Evolutionary conservation across 2,329 filamentous ascomycete species (phyloP).

Genomic region (Aspergillus chevalieri): DNA sequence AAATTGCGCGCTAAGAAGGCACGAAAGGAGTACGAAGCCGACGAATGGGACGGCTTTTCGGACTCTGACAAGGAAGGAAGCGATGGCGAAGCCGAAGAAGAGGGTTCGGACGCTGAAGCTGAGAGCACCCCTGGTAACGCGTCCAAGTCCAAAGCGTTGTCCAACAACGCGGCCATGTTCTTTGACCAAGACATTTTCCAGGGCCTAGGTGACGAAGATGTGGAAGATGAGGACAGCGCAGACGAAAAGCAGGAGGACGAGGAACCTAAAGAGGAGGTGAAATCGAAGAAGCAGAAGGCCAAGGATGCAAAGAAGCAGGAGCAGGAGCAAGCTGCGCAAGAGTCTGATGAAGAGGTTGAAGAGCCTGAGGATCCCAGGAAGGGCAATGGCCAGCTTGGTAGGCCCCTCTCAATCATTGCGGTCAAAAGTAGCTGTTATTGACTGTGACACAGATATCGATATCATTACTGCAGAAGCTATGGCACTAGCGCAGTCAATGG

Average conservation of each 20-base stretch:
- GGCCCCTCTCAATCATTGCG: constrained; percentile 18
- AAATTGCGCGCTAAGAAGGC: constrained; percentile 89
- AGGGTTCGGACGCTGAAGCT: constrained; percentile 35
- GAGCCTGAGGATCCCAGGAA: constrained; percentile 34
- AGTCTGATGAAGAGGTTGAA: constrained; percentile 31
- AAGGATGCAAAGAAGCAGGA: constrained; percentile 13
- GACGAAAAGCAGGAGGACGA: constrained; percentile 30
- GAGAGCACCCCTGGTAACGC: constrained; percentile 24
- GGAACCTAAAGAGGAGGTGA: constrained; percentile 10
- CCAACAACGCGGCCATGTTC: constrained; percentile 77
- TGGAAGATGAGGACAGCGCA: constrained; percentile 43
- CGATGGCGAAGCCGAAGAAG: constrained; percentile 55
- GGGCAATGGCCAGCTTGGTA: constrained; percentile 40
- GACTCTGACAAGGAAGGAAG: constrained; percentile 56
- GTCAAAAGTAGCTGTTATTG: constrained; percentile 11
- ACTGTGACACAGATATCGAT: constrained; percentile 65
- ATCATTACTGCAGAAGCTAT: constrained; percentile 99
- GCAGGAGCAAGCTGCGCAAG: constrained; percentile 21
- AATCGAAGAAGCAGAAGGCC: constrained; percentile 17
- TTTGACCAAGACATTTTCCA: constrained; percentile 95
- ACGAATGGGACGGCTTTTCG: constrained; percentile 89
- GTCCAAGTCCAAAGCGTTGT: constrained; percentile 52
- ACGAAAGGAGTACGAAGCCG: constrained; percentile 71
- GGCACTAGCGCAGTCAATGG: constrained; percentile 89
- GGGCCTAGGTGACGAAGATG: constrained; percentile 63